Base-by-base conservation (phyloP, 768 basidiomycete species). In the Dacryopinax spathularia region DNA sequence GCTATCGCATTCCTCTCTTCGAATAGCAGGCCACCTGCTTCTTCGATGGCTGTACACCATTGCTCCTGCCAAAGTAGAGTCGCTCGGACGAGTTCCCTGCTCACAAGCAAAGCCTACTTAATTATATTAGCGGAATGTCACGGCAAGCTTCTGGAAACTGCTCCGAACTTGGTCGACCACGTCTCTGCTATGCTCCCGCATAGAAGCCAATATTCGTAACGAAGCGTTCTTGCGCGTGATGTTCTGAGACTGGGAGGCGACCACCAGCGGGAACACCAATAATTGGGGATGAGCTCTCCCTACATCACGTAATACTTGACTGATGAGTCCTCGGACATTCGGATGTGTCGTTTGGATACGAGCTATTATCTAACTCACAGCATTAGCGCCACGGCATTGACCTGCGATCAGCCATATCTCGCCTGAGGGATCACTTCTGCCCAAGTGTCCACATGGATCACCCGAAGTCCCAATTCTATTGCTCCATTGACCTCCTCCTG, bases 1-100 rank as follows among this genome's bases (percentile, higher is more conserved):
- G 89, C 96, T 65, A 91, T 89, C 1, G 95, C 87, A 73, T 99
- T 96, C 70, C 91, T 89, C 69, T 98, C 96, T 10, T 91, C 93
- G 79, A 94, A 99, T 77, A 93, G 98, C 56, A 92, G 76, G 37
- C 95, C 82, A 5, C 93, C 96, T 4, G 96, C 96, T 74, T 99
- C 96, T 76, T 99, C 96, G 25, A 99, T 78, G 18, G 91, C 93
- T 76, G 98, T 96, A 69, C 96, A 93, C 96, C 96, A 99, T 67
- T 93, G 78, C 73, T 99, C 96, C 69, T 98, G 94, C 96, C 96
- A 99, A 12, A 99, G 78, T 65, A 99, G 97, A 6, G 96, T 95
- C 6, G 97, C 91, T 20, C 96, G 87, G 65, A 98, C 97, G 36
- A 99, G 81, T 72, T 99, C 96, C 33, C 89, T 85, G 71, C 91